Conservation (phyloP, 2,329 filamentous ascomycete species). For the Ciborinia camelliae region DNA sequence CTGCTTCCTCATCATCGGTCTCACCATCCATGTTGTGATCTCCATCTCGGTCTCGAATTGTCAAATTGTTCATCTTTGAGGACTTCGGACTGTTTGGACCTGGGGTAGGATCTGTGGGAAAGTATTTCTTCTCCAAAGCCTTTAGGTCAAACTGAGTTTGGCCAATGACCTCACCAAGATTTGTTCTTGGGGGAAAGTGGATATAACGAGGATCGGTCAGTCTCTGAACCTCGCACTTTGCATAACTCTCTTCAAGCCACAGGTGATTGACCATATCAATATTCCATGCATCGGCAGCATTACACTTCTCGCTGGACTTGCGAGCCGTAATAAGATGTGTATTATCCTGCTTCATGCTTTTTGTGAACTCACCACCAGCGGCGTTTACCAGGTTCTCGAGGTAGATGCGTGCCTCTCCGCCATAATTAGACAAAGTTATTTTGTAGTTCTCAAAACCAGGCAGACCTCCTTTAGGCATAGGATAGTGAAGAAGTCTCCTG, state of each 20-base stretch:
- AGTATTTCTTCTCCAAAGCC: slow-evolving; percentile 63
- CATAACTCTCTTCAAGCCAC: slow-evolving; percentile 97
- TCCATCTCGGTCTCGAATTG: slow-evolving; percentile 37
- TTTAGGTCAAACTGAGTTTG: slow-evolving; percentile 74
- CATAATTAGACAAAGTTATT: slow-evolving; percentile 95
- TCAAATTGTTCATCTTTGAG: slow-evolving; percentile 45
- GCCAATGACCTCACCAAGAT: slow-evolving; percentile 88
- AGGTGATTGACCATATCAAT: slow-evolving; percentile 89
- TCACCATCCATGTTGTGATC: slow-evolving; percentile 30
- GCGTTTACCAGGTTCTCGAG: slow-evolving; percentile 87
- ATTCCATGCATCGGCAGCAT: slow-evolving; percentile 88
- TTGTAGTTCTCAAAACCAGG: slow-evolving; percentile 71
- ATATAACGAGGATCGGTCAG: slow-evolving; percentile 73
- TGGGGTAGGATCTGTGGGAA: slow-evolving; percentile 44
- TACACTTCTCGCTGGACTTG: slow-evolving; percentile 85
- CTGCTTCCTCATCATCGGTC: slow-evolving; percentile 21
- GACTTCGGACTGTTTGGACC: slow-evolving; percentile 46
- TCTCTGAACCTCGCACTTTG: slow-evolving; percentile 74
- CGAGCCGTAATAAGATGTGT: slow-evolving; percentile 94
- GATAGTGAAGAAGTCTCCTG: slow-evolving; percentile 83
- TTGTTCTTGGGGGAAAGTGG: slow-evolving; percentile 84
- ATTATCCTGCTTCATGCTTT: slow-evolving; percentile 92
- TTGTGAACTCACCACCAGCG: slow-evolving; percentile 83
- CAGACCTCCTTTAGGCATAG: slow-evolving; percentile 71
- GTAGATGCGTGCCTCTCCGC: slow-evolving; percentile 88